Conservation (phyloP, 2,329 filamentous ascomycete species). For the Parastagonospora avenae region DNA sequence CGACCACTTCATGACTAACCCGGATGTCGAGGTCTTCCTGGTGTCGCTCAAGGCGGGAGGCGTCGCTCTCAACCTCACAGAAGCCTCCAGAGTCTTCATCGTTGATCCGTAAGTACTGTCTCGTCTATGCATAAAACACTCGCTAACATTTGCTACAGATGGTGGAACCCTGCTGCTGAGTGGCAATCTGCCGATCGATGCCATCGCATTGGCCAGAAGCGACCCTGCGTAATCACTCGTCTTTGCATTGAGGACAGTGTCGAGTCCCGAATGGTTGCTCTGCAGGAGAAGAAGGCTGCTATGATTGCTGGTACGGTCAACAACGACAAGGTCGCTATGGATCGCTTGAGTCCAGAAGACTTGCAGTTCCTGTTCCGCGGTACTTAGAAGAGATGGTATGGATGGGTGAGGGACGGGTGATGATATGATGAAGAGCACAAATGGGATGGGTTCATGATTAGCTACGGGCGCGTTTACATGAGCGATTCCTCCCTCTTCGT, state of each 20-base stretch:
- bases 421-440: too few relatives aligned
- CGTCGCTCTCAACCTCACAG: conserved; percentile 92
- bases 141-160: conserved; percentile 58
- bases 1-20: conserved; percentile 94
- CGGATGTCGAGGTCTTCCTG: conserved; percentile 92
- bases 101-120: conserved; percentile 79
- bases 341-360: conserved; percentile 87
- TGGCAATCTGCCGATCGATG: conserved; percentile 90
- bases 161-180: conserved; percentile 99
- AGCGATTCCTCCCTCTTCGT: too few relatives aligned
- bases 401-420: too few relatives aligned
- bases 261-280: conserved; percentile 89
- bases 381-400: conserved; percentile 48
- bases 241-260: conserved; percentile 97
- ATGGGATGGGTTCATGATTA: too few relatives aligned
- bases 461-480: too few relatives aligned
- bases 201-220: conserved; percentile 93
- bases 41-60: conserved; percentile 96
- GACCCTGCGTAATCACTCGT: conserved; percentile 91
- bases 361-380: conserved; percentile 97
- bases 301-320: conserved; percentile 99
- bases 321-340: conserved; percentile 86
- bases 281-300: conserved; percentile 98
- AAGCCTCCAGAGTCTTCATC: conserved; percentile 93
- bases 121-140: background rate